Percentiles rank a stretch among this genome's conserved stretches.
phyloP scores from a whole-genome alignment of 495 filamentous ascomycete species.

The Darksidea phi region DNA sequence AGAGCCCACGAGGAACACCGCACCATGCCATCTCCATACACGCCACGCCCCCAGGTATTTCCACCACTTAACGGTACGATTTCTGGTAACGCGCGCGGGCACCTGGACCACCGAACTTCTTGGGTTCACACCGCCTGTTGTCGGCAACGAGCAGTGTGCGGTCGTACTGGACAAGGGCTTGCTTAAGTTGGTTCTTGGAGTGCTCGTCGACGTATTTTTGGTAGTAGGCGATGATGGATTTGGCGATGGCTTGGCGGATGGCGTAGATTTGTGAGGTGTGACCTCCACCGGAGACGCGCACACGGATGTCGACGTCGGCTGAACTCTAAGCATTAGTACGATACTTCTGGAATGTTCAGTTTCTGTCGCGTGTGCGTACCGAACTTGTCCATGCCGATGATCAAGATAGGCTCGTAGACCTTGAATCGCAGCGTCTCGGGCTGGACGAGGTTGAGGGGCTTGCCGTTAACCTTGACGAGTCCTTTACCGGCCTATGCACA shows the following conservation, averaged over 20 bases:
- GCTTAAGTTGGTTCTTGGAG: slow-evolving; percentile 98
- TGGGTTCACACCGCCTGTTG: slow-evolving; percentile 69
- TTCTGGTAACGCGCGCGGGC: slow-evolving; percentile 97
- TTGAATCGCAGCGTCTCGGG: slow-evolving; percentile 98
- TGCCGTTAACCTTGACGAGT: slow-evolving; percentile 97
- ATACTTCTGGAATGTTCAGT: neutral
- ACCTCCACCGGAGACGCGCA: slow-evolving; percentile 94
- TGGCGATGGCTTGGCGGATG: slow-evolving; percentile 97
- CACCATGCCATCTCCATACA: slow-evolving; percentile 22
- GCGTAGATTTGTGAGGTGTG: slow-evolving; percentile 98
- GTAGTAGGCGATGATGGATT: slow-evolving; percentile 97
- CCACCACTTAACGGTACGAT: slow-evolving; percentile 61
- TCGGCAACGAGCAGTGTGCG: slow-evolving; percentile 95
- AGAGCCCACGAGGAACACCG: slow-evolving; percentile 32
- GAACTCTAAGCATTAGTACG: neutral
- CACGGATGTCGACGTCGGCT: slow-evolving; percentile 90
- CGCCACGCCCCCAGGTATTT: slow-evolving; percentile 2
- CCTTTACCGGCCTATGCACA: slow-evolving; percentile 75
- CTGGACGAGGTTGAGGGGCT: slow-evolving; percentile 88
- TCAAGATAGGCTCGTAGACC: slow-evolving; percentile 97
- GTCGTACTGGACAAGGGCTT: slow-evolving; percentile 90
- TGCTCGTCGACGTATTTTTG: slow-evolving; percentile 99
- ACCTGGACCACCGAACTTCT: slow-evolving; percentile 73
- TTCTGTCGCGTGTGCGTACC: slow-evolving; percentile 38
- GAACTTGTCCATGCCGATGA: slow-evolving; percentile 96